Conservation (phyloP, 1,284 basidiomycete genomes). For the Tilletia caries region DNA sequence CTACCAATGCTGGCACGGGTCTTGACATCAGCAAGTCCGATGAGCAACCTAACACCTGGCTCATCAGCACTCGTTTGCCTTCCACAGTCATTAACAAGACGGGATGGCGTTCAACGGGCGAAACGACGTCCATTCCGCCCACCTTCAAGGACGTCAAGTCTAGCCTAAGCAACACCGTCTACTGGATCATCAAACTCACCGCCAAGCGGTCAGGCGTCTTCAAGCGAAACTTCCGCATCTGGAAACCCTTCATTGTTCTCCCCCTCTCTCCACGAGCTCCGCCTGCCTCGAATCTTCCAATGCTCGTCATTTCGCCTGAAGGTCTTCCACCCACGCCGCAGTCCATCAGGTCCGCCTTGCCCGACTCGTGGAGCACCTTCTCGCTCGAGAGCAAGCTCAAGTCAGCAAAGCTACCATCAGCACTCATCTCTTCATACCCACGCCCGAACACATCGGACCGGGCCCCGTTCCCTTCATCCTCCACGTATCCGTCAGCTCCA, state of each 20-base stretch:
- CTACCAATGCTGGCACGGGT: background rate
- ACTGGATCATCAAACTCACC: slow-evolving; percentile 7
- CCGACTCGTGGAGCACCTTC: background rate
- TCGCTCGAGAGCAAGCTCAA: background rate
- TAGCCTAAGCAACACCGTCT: background rate
- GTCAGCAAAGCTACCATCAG: background rate
- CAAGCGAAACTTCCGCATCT: slow-evolving; percentile 4
- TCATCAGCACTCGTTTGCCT: background rate
- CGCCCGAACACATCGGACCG: background rate
- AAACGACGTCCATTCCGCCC: background rate
- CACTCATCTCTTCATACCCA: background rate
- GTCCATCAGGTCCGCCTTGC: background rate
- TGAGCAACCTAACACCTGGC: background rate
- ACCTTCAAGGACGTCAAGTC: slow-evolving; percentile 10
- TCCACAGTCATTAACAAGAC: background rate
- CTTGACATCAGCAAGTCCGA: background rate
- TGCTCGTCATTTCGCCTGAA: background rate
- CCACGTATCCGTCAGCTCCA: slow-evolving; percentile 1
- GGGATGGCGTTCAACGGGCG: background rate
- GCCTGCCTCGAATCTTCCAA: background rate
- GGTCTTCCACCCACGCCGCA: background rate
- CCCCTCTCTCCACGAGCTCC: background rate
- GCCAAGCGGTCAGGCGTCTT: background rate
- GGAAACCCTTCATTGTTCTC: background rate
- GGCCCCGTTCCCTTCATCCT: background rate